phyloP scores from a whole-genome alignment of 108 stramenopile genomes.

The Cylindrotheca closterium region DNA sequence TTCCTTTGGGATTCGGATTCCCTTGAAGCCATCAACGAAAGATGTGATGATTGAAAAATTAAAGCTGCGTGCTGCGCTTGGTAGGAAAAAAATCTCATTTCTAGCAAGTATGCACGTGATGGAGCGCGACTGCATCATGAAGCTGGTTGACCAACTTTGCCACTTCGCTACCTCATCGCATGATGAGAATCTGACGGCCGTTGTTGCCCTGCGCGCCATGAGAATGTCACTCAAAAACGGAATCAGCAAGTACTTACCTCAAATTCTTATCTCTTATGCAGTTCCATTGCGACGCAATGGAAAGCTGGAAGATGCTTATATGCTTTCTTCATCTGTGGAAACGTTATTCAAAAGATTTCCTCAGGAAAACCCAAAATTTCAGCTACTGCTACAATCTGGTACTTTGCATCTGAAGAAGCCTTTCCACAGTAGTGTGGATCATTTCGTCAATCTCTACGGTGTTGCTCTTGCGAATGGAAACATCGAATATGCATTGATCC shows the following conservation, averaged over 20 bases:
- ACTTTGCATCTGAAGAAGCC: slow-evolving; percentile 14
- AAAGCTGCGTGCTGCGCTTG: background rate
- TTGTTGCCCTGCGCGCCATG: slow-evolving; percentile 22
- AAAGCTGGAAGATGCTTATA: slow-evolving; percentile 14
- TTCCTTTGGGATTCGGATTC: background rate
- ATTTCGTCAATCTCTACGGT: slow-evolving; percentile 11
- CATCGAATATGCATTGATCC: slow-evolving; percentile 15
- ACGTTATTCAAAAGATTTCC: slow-evolving; percentile 20
- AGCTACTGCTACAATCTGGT: slow-evolving; percentile 5
- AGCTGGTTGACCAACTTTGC: slow-evolving; percentile 15
- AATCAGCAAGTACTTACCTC: slow-evolving; percentile 18
- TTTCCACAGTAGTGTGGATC: slow-evolving; percentile 18
- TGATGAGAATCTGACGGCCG: slow-evolving; percentile 8
- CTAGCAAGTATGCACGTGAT: slow-evolving; percentile 1
- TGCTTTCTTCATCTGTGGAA: slow-evolving; percentile 10
- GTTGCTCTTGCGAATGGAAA: slow-evolving; percentile 12
- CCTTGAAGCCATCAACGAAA: background rate
- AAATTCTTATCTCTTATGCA: slow-evolving; percentile 11
- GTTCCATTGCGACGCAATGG: slow-evolving; percentile 14
- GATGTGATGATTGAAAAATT: background rate
- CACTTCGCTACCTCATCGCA: slow-evolving; percentile 6
- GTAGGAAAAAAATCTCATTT: background rate
- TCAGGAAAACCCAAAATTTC: slow-evolving; percentile 13
- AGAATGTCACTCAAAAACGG: slow-evolving; percentile 12
- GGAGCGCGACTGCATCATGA: slow-evolving; percentile 4